Evolutionary conservation across 202 grass and related monocot species (phyloP), one percentile per base, ranked within the genome.

Genomic region (Thinopyrum obtusiflorum): DNA sequence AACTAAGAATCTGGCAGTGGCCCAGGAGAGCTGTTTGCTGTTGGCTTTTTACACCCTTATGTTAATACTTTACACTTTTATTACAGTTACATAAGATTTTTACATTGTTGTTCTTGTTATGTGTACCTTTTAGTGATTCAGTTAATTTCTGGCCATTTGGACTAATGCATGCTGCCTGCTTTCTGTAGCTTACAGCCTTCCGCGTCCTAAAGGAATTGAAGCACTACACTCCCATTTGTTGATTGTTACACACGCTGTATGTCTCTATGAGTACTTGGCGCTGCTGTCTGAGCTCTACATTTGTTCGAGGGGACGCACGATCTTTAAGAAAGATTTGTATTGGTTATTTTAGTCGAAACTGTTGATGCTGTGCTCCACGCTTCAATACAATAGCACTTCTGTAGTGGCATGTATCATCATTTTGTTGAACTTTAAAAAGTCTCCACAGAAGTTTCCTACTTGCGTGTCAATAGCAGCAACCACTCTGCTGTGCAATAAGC

Each of bases 121-220:
- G 35, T 79, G 26, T 42, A 4, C 20, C n/a, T 67, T 61, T 60
- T 49, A 17, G 62, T 37, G n/a, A 3, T 70, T 67, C 20, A 17
- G 12, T 63, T 49, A 14, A 49, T 69, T 75, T 68, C 18, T 17
- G 10, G 27, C 31, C 0, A 11, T 1, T 31, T 73, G 12, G 2
- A 65, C 70, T 90, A 3, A 87, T 42, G 4, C 24, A 5, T 23
- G 27, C 12, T 71, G 25, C 0, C 63, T 42, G 1, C 40, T 70
- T 81, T 46, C 14, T 91, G 71, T 23, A 88, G 85, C 13, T 78
- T 82, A 17, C 64, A 17, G 82, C 55, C 64, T 64, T 82, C 63
- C 2, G 40, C 55, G 1, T 11, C 55, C 29, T 40, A 0, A 32
- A 68, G 74, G 31, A 60, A 72, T 51, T 77, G 47, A n/a, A 87